A percentile compares a stretch with the other conserved stretches of the same genome.
phyloP scores from a whole-genome alignment of 75 land plant genomes.

The Isoetes taiwanensis region DNA sequence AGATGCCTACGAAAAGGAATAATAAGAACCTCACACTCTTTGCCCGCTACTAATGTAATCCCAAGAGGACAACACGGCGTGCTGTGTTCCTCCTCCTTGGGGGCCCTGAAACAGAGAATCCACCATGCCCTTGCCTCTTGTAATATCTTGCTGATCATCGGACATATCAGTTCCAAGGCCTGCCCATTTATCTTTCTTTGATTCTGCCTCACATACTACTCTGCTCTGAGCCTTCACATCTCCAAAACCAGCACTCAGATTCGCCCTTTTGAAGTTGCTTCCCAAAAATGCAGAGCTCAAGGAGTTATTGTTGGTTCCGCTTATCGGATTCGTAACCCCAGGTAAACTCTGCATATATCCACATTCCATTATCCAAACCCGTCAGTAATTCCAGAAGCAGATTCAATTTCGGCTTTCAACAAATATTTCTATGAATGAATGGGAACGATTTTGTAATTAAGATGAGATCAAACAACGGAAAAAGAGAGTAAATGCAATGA shows the following conservation, averaged over 20 bases:
- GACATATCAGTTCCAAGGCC: conserved; percentile 66
- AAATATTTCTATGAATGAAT: too few relatives aligned
- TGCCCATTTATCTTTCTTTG: conserved; percentile 47
- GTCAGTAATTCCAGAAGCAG: too few relatives aligned
- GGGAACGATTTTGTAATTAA: too few relatives aligned
- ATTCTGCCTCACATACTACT: conserved; percentile 33
- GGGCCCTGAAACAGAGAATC: conserved; percentile 82
- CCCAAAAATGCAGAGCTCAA: conserved; percentile 57
- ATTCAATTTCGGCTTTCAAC: too few relatives aligned
- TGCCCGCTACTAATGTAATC: conserved; percentile 79
- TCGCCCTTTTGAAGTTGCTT: conserved; percentile 30
- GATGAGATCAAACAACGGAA: too few relatives aligned
- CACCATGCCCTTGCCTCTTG: conserved; percentile 87
- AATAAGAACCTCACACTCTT: conserved; percentile 32
- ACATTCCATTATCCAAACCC: too few relatives aligned
- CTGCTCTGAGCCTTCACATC: conserved; percentile 20
- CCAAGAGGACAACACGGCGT: conserved; percentile 54
- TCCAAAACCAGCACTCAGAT: neutral
- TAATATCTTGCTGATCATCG: conserved; percentile 93
- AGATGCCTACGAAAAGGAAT: neutral
- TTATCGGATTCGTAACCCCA: too few relatives aligned
- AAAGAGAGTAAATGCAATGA: too few relatives aligned
- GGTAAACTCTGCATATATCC: too few relatives aligned
- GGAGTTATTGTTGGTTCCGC: conserved; percentile 20
- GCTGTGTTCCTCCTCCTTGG: conserved; percentile 59